Base-by-base conservation (phyloP, 2,329 filamentous ascomycete genomes). In the Talaromyces sp. region DNA sequence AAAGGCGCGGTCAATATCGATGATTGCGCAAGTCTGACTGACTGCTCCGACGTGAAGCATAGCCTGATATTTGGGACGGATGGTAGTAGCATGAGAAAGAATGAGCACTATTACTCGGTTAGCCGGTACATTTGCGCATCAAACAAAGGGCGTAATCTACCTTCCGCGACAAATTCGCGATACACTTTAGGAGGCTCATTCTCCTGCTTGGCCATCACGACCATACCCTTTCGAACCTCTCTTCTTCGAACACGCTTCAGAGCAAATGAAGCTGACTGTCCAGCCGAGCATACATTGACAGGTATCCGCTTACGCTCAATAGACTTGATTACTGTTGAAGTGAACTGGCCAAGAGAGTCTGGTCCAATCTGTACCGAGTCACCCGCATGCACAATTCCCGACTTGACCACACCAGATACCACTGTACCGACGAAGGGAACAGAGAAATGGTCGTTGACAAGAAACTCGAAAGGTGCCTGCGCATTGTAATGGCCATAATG, bases 1-100 rank as follows among this genome's bases (percentile, higher is more conserved):
- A 72, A 93, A 95, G 31, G 91, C 90, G n/a, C 94, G 89, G 75
- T 99, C 95, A 69, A 99, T 95, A 73, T 97, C 95, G 73, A 99
- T 96, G 74, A 99, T 97, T 11, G 93, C 89, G 74, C 95, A 99
- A 0, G 95, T 99, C 80, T 99, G 95, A 47, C 90, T 92, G 50
- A 99, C 91, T 0, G 95, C 91, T 0, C 95, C 95, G 4, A 99
- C 93, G 72, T 99, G 95, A 24, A 99, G 85, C 93, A 98, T 99
- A 0, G 95, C 95, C 81, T 99, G 95, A 70, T 99, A 99, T 72
- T 93, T 94, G 0, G 89, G 92, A 78, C 96, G 95, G 78, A 99
- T 99, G 50, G 95, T 99, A 0, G 95, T 99, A 0, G 94, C 93
- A 73, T 99, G 95, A 3, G 91, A 96, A 7, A 99, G 84, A 70